Percentiles rank a stretch among this genome's conserved stretches.
These are phyloP conservation scores for Eucalyptus marginata DNA, from an alignment of 345 rosid species.

Conservation along the genomic window DNA sequence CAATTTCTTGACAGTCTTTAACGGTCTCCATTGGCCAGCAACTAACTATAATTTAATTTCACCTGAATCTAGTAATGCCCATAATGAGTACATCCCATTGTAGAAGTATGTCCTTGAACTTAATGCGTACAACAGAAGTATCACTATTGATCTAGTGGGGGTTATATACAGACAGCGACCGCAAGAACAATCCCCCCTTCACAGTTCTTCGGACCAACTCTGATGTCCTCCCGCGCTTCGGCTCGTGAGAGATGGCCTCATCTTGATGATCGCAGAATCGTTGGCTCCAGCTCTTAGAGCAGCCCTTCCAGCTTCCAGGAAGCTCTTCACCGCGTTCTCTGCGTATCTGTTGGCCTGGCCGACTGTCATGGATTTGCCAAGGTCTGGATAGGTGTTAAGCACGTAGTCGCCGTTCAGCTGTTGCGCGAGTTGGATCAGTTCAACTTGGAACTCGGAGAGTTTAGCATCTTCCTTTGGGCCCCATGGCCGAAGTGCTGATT, in stretches of 20 bases:
- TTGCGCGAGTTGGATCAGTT: slow-evolving; percentile 91
- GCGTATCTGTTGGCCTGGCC: slow-evolving; percentile 78
- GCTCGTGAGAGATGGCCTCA: slow-evolving; percentile 88
- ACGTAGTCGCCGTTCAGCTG: slow-evolving; percentile 91
- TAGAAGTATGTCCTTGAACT: not conserved
- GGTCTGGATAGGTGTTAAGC: slow-evolving; percentile 67
- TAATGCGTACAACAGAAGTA: not conserved
- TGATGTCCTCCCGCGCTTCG: not conserved
- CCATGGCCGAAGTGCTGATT: slow-evolving; percentile 41
- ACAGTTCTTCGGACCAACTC: not conserved
- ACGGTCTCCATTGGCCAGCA: not conserved
- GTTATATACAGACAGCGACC: not conserved
- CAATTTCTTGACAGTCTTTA: not conserved
- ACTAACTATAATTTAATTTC: not conserved
- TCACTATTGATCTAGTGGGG: not conserved
- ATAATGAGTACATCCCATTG: not conserved
- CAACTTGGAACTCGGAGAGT: slow-evolving; percentile 90
- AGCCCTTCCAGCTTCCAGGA: slow-evolving; percentile 86
- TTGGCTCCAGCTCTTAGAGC: slow-evolving; percentile 93
- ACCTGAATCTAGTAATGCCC: not conserved
- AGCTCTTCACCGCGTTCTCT: slow-evolving; percentile 80
- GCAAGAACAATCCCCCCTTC: not conserved
- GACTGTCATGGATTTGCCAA: slow-evolving; percentile 83
- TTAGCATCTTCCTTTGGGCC: slow-evolving; percentile 68
- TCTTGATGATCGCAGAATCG: slow-evolving; percentile 76